Percentiles rank a stretch among this genome's conserved stretches.
These are phyloP conservation scores for Vitis amurensis DNA, from an alignment of 164 flowering plant species.

Conservation along the genomic window DNA sequence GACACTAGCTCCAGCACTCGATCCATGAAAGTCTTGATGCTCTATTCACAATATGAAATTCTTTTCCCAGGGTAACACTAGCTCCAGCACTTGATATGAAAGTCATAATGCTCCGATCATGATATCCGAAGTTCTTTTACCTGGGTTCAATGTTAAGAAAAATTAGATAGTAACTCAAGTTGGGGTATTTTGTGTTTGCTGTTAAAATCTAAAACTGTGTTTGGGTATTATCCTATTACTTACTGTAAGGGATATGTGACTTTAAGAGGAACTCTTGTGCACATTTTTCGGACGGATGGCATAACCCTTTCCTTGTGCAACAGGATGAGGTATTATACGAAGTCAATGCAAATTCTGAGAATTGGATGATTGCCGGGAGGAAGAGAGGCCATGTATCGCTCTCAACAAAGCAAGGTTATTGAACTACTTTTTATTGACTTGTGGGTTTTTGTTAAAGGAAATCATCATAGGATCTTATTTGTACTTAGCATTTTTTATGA, in stretches of 20 bases:
- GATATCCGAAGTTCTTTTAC: neutral
- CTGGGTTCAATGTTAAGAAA: no score
- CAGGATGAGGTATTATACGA: slow-evolving; percentile 92
- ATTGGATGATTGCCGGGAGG: slow-evolving; percentile 99
- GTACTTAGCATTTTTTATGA: neutral
- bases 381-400: slow-evolving; percentile 84
- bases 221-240: no score
- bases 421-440: neutral
- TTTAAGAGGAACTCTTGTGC: neutral
- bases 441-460: neutral
- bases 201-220: no score
- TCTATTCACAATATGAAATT: no score
- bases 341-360: slow-evolving; percentile 73
- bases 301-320: slow-evolving; percentile 9
- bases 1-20: no score
- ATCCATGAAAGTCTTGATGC: no score
- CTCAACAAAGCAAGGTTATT: slow-evolving; percentile 71
- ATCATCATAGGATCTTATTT: neutral
- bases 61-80: neutral
- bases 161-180: no score
- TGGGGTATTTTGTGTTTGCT: no score
- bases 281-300: neutral
- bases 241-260: neutral
- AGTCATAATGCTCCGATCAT: neutral
- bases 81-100: neutral